A percentile compares a stretch with the other conserved stretches of the same genome.
Conservation (phyloP, 108 stramenopile genomes). For the Cylindrotheca fusiformis region DNA sequence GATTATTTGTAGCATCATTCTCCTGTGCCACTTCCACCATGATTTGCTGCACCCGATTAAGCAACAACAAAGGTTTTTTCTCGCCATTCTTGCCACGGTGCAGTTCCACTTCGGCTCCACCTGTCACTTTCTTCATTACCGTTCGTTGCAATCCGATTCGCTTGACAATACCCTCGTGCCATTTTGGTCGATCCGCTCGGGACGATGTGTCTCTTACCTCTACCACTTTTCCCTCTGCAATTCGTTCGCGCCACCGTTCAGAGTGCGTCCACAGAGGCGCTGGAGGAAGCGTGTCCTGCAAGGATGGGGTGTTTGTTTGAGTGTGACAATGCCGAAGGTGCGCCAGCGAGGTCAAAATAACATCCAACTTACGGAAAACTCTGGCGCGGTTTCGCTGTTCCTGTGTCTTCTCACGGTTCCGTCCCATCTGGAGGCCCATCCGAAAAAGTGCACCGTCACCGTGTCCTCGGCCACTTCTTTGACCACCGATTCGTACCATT, state of each 20-base stretch:
- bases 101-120: conserved; percentile 65
- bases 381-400: not conserved
- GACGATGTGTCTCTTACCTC: conserved; percentile 68
- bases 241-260: conserved; percentile 54
- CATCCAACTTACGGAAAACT: conserved; percentile 6
- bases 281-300: conserved; percentile 38
- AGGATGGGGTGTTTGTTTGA: not conserved
- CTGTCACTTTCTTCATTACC: conserved; percentile 26
- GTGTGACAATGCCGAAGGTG: not conserved
- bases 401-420: conserved; percentile 21
- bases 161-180: conserved; percentile 66
- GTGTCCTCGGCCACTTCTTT: conserved; percentile 51
- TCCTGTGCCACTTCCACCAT: conserved; percentile 75
- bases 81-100: conserved; percentile 17
- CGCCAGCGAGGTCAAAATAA: not conserved
- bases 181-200: conserved; percentile 55
- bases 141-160: conserved; percentile 42
- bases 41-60: conserved; percentile 55
- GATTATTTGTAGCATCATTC: conserved; percentile 21
- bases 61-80: conserved; percentile 42
- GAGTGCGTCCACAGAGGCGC: conserved; percentile 69
- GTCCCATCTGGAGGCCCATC: conserved; percentile 79
- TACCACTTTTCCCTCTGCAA: conserved; percentile 52
- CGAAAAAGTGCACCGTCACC: conserved; percentile 74
- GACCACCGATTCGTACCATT: conserved; percentile 80